Evolutionary conservation across 148 eudicot species (phyloP).

Genomic region (Drosera capensis): DNA sequence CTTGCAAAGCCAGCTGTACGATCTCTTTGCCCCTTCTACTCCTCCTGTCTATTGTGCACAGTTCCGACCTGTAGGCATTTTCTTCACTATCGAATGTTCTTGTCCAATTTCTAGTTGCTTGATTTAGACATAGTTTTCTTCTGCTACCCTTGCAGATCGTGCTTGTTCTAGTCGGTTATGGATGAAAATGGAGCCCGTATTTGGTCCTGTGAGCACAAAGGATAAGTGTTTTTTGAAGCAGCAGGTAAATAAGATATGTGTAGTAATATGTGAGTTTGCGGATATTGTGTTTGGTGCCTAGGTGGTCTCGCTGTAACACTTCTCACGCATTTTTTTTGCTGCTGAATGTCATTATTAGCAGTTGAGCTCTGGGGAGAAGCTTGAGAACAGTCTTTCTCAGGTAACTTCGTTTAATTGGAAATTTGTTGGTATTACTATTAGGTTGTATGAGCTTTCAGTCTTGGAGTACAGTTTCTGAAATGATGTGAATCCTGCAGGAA

Average conservation of each 20-base stretch:
- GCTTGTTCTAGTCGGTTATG: slow-evolving; percentile 36
- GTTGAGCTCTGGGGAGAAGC: too few relatives aligned
- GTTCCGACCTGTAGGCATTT: background rate
- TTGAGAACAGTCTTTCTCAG: too few relatives aligned
- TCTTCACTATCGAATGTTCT: background rate
- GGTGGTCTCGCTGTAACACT: background rate
- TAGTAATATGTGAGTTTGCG: background rate
- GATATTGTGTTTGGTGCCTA: background rate
- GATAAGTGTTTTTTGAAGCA: slow-evolving; percentile 24
- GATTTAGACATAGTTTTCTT: background rate
- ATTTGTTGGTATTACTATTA: slow-evolving; percentile 24
- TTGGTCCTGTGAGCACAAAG: slow-evolving; percentile 22
- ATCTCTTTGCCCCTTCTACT: background rate
- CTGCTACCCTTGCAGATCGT: slow-evolving; percentile 15
- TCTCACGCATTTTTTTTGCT: too few relatives aligned
- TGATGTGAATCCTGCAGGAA: slow-evolving; percentile 14
- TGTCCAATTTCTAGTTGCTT: background rate
- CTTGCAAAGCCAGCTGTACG: slow-evolving; percentile 36
- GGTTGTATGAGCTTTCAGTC: slow-evolving; percentile 4
- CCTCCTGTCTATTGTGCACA: background rate
- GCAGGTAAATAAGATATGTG: slow-evolving; percentile 23
- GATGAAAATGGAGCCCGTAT: slow-evolving; percentile 47
- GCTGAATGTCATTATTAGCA: too few relatives aligned
- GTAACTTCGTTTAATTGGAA: too few relatives aligned
- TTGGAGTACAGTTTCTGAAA: too few relatives aligned